Evolutionary conservation across 805 yeast genomes (phyloP).

Genomic region (Candida sonorensis): DNA sequence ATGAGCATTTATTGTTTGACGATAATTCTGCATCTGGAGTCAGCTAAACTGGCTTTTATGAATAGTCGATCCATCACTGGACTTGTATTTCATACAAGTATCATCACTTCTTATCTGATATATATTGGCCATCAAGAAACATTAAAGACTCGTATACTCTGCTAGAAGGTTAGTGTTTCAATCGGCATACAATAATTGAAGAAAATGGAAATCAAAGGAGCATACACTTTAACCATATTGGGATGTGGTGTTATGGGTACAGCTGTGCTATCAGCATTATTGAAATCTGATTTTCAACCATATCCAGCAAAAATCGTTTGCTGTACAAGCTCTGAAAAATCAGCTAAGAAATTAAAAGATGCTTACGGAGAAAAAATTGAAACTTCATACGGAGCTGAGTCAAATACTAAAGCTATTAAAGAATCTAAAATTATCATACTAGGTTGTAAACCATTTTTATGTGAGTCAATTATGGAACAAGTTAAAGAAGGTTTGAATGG

Average conservation of each 20-base stretch:
- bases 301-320: conserved; percentile 71
- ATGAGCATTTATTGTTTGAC: too few relatives aligned
- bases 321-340: conserved; percentile 56
- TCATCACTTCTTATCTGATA: too few relatives aligned
- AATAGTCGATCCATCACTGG: too few relatives aligned
- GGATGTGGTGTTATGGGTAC: conserved; percentile 98
- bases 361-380: conserved; percentile 48
- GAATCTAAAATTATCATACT: conserved; percentile 66
- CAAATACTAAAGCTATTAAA: conserved; percentile 52
- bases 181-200: too few relatives aligned
- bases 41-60: too few relatives aligned
- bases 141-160: too few relatives aligned
- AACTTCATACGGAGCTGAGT: conserved; percentile 37
- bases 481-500: conserved; percentile 38
- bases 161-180: too few relatives aligned
- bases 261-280: conserved; percentile 78
- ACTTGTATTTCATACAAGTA: too few relatives aligned
- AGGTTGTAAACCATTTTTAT: conserved; percentile 86
- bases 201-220: conserved; percentile 3
- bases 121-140: too few relatives aligned
- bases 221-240: conserved; percentile 50
- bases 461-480: conserved; percentile 46
- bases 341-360: conserved; percentile 41
- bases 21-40: too few relatives aligned
- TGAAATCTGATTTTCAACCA: conserved; percentile 42